Evolutionary conservation across 495 filamentous ascomycete species (phyloP), one percentile per base, ranked within the genome.

Genomic region (Podospora pseudopauciseta): DNA sequence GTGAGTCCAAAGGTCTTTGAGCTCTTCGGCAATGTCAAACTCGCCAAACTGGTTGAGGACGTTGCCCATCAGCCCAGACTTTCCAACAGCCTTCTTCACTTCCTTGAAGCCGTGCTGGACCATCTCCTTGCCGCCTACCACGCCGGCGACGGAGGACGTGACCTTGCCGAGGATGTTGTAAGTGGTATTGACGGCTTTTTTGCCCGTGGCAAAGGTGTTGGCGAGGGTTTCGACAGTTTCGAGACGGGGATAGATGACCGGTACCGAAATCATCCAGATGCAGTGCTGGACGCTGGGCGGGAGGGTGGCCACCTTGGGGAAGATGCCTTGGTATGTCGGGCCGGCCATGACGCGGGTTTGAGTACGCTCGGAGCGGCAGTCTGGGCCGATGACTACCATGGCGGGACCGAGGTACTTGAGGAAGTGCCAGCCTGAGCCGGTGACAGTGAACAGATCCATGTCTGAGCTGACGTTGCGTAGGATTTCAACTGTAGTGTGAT

Each of bases 1-100:
- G 76, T 99, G 95, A 19, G 96, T 99, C 95, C 95, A 99, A 82
- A 95, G 89, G 76, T 99, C 96, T 70, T 93, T 86, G 39, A 99
- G 80, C 77, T 97, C 96, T 79, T 99, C 95, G 64, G 93, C 87
- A 23, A 98, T 86, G 76, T 97, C 95, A 63, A 99, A 89, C 63
- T 99, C 95, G n/a, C 95, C 95, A 73, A 99, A 99, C 27, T 96
- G 92, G 78, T 92, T 97, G 30, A 99, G 82, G 60, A 97, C 91
- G 11, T 90, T 88, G 58, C 93, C 92, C 95, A 99, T 98, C 30
- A 99, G 82, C 0, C 95, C 95, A 5, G 86, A 88, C 78, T 99
- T 99, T 19, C 95, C 95, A 19, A 99, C 93, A 2, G 93, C 96
- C 75, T 92, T 92, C 82, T 99, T 99, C 67, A 98, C 93, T 19